Evolutionary conservation across 129 eudicot genomes (phyloP), one percentile per base, ranked within the genome.

Genomic region (Apium graveolens): DNA sequence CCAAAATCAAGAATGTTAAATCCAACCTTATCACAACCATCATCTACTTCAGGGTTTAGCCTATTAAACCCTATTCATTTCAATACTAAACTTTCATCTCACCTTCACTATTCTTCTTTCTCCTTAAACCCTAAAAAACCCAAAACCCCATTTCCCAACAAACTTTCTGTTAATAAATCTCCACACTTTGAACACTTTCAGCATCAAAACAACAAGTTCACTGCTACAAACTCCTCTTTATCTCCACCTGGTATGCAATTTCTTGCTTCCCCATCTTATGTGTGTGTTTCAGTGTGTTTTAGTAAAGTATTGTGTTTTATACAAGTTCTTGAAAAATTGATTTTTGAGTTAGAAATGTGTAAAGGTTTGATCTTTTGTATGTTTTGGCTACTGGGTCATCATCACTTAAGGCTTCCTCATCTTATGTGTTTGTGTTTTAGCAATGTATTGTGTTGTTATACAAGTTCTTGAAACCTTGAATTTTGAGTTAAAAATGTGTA

Each of bases 51-150:
- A 27, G 37, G 71, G 51, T 76, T 75, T 62, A 76, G 79, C 70
- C 39, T 81, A 73, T 85, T 81, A 84, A 89, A 86, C 88, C 92
- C 77, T 73, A 73, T 12, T 27, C 68, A 60, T 24, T 60, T 43
- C 48, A n/a, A 60, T 1, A 26, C 90, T 81, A 74, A 76, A 79
- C 78, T 73, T 48, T 84, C 83, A 68, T 73, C 83, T 80, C 69
- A 24, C 13, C 13, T 55, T 70, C 81, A 69, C 77, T 78, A 78
- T 51, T 2, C 37, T 53, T 2, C 38, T 65, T 46, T 26, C 78
- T 66, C 79, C 72, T 77, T 74, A 75, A 73, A 42, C 49, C 81
- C 51, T 48, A 57, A 81, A 78, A 71, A 42, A 20, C 13, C 71
- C 71, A 81, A 81, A 82, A 73, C 81, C 75, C 70, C 48, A 71